Base-by-base conservation (phyloP, 1,284 basidiomycete genomes). In the Sporisorium sorghi region DNA sequence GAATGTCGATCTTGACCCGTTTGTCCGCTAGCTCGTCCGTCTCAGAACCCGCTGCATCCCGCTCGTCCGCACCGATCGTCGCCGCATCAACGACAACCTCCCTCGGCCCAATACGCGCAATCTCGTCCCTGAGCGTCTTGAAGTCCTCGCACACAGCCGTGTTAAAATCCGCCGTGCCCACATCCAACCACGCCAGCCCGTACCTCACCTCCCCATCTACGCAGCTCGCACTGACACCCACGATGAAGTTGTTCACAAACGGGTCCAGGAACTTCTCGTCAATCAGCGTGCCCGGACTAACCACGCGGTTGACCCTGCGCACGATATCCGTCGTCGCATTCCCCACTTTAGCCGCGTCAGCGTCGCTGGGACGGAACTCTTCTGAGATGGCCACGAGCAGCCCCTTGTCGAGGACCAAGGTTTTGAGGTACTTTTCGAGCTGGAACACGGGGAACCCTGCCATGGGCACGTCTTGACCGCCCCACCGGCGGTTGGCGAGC, bases 211-310 rank as follows among this genome's bases (percentile, higher is more conserved):
- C 5, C 33, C 44, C 14, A 5, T 17, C 14, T 30, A 23, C 23
- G 32, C 24, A 7, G 30, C 28, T 30, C 28, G 48, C 53, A 19
- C 60, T 60, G 4, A 83, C 50, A 10, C 69, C 69, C 0, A 83
- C 69, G 14, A 84, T 78, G 30, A 79, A 84, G 35, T 84, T 84
- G 60, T 79, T 81, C 52, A 56, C 62, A 30, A 82, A 82, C 1
- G 81, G 80, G 62, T 84, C 80, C 21, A 84, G 28, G 50, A 83
- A 84, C 35, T 77, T 77, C 39, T 84, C 83, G 53, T 84, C 82
- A 35, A 84, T 79, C 47, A 84, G 58, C 26, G 83, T 84, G 1
- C 83, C 83, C 3, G 79, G 75, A 9, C 76, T 77, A 5, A 84
- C 80, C 10, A 84, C 77, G 7, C 82, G 62, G 7, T 71, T 77